Evolutionary conservation across 140 eudicot species (phyloP), one percentile per base, ranked within the genome.

Genomic region (Stevia rebaudiana): DNA sequence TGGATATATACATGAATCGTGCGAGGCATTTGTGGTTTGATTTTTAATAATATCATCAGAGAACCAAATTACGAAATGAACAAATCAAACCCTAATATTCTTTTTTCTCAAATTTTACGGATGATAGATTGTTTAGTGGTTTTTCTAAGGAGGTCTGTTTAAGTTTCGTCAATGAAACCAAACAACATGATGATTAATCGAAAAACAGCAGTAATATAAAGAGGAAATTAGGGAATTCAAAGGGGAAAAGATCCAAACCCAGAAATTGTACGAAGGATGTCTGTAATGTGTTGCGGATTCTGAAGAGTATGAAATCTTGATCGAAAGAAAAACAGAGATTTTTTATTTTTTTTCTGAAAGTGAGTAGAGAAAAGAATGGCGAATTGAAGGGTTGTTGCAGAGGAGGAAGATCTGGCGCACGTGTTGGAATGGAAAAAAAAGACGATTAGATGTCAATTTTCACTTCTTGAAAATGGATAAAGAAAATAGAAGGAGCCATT

Each of bases 341-440:
- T 7, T 36, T 36, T 3, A 22, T 40, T 52, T 43, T 3, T 41
- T 61, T 52, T 43, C 13, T 42, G 35, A 48, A 56, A 58, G 67
- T 46, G 55, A 42, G 52, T 49, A 60, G 15, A 17, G 65, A 63
- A 52, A 72, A 42, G 13, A 72, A 72, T 25, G 77, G 77, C 77
- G 77, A 63, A 63, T 63, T 62, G 76, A 62, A 62, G 44, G 48
- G 46, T 65, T 65, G 12, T 31, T 16, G 59, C 59, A 31, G 36
- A 33, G 24, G 17, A 24, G 15, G 17, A 49, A 48, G 4, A 66
- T 49, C 48, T 66, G 23, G 42, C 16, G 13, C 63, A 67, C 63
- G 72, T 67, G 63, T 37, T 22, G 52, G 22, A 10, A 52, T 28
- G 22, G 4, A 47, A n/a, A 61, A 19, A 16, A 28, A 47, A 67